These are phyloP conservation scores for Wickerhamomyces kurtzmanii DNA, from an alignment of 805 yeast species.

Conservation along the genomic window DNA sequence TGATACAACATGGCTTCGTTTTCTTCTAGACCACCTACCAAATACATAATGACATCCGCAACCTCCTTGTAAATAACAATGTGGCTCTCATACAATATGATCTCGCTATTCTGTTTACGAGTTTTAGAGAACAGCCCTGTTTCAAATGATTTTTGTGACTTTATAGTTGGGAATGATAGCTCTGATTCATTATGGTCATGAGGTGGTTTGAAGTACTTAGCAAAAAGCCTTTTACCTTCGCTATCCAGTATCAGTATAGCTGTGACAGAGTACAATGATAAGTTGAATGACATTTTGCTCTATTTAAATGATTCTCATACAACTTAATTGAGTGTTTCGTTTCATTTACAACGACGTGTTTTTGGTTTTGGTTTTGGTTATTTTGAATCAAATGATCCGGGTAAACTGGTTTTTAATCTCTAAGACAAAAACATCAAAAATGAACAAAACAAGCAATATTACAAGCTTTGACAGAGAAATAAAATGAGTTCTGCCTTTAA, in stretches of 20 bases:
- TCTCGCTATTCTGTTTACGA: slow-evolving; percentile 72
- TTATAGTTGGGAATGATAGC: slow-evolving; percentile 27
- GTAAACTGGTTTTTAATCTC: too few species aligned
- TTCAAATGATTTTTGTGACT: slow-evolving; percentile 75
- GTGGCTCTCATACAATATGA: slow-evolving; percentile 69
- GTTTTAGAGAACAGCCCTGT: slow-evolving; percentile 61
- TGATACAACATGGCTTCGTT: slow-evolving; percentile 77
- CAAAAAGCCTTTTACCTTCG: slow-evolving; percentile 70
- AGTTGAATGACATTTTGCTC: slow-evolving; percentile 29
- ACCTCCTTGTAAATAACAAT: slow-evolving; percentile 81
- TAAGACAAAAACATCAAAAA: too few species aligned
- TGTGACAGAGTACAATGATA: slow-evolving; percentile 72
- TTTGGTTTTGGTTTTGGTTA: too few species aligned
- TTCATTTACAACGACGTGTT: too few species aligned
- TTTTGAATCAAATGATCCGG: too few species aligned
- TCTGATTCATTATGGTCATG: slow-evolving; percentile 26
- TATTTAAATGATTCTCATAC: not conserved
- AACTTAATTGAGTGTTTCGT: too few species aligned
- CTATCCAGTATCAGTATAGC: slow-evolving; percentile 76
- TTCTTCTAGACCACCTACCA: slow-evolving; percentile 71
- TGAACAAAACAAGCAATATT: too few species aligned
- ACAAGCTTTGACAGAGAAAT: too few species aligned
- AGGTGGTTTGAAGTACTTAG: slow-evolving; percentile 76
- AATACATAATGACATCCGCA: slow-evolving; percentile 62
- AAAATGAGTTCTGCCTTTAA: slow-evolving; percentile 30